phyloP scores from a whole-genome alignment of 768 basidiomycete species.

The Naganishia onofrii region DNA sequence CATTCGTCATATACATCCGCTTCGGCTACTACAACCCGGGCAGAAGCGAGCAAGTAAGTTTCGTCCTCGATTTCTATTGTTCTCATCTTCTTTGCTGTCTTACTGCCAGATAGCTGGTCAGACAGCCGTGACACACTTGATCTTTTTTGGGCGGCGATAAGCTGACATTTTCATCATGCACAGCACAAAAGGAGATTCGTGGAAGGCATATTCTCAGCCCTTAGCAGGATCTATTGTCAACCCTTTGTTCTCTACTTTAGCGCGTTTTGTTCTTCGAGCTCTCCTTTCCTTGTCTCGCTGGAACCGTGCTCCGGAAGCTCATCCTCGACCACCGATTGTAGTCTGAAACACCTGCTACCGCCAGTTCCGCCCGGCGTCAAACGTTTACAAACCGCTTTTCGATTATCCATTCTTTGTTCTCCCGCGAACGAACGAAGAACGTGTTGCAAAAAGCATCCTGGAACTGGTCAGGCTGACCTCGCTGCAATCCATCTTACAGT shows the following conservation, averaged over 20 bases:
- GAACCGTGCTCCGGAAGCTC: not conserved
- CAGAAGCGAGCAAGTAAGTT: not conserved
- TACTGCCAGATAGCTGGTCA: no score
- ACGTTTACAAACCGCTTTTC: not conserved
- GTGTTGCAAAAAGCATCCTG: not conserved
- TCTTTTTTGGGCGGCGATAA: not conserved
- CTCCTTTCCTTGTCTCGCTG: not conserved
- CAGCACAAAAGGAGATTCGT: not conserved
- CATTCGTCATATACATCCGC: not conserved
- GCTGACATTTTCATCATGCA: not conserved
- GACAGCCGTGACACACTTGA: not conserved
- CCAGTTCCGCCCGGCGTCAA: not conserved
- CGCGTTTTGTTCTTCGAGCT: not conserved
- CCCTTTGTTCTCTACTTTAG: not conserved
- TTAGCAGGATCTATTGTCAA: not conserved
- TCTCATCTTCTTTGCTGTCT: not conserved
- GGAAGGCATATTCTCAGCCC: not conserved
- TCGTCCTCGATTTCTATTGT: not conserved
- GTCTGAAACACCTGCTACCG: conserved; percentile 1
- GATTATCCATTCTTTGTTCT: not conserved
- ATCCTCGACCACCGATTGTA: not conserved
- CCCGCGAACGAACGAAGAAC: not conserved
- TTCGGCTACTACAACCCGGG: not conserved
- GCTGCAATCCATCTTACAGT: not conserved
- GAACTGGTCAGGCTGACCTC: not conserved